These are phyloP conservation scores for Cucurbita moschata DNA, from an alignment of 306 rosid genomes.

Conservation along the genomic window DNA sequence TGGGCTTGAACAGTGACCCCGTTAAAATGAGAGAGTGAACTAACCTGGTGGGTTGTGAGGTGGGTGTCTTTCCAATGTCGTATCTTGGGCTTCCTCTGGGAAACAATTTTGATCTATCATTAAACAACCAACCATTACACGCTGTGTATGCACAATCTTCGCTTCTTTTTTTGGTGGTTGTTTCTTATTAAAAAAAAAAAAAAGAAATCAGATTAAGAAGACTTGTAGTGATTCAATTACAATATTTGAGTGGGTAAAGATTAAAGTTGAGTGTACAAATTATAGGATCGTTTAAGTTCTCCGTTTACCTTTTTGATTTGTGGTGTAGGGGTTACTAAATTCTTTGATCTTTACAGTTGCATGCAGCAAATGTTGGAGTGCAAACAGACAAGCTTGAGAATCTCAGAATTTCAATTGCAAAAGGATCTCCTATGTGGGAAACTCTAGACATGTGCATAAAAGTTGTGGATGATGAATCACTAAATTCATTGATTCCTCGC, in stretches of 20 bases:
- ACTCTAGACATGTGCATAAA: slow-evolving; percentile 80
- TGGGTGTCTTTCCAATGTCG: too few species aligned
- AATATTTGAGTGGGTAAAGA: not conserved
- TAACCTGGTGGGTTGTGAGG: too few species aligned
- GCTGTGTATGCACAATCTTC: not conserved
- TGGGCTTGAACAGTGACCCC: too few species aligned
- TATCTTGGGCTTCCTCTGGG: too few species aligned
- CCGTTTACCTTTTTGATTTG: not conserved
- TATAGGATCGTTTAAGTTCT: not conserved
- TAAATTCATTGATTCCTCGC: slow-evolving; percentile 65
- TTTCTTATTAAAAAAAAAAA: not conserved
- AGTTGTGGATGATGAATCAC: slow-evolving; percentile 66
- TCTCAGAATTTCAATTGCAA: slow-evolving; percentile 86
- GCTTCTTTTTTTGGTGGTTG: not conserved
- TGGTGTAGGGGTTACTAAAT: not conserved
- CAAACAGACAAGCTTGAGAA: slow-evolving; percentile 81
- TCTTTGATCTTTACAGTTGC: slow-evolving; percentile 41
- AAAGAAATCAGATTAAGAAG: not conserved
- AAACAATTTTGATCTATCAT: not conserved
- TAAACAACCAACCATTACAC: not conserved
- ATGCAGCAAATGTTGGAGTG: slow-evolving; percentile 80
- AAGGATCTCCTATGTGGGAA: slow-evolving; percentile 99
- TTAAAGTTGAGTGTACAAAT: not conserved
- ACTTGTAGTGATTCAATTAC: not conserved
- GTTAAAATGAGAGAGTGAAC: too few species aligned